Percentiles rank a stretch among this genome's conserved stretches.
These are phyloP conservation scores for Penicillium ochrochloron DNA, from an alignment of 495 filamentous ascomycete species.

Conservation along the genomic window DNA sequence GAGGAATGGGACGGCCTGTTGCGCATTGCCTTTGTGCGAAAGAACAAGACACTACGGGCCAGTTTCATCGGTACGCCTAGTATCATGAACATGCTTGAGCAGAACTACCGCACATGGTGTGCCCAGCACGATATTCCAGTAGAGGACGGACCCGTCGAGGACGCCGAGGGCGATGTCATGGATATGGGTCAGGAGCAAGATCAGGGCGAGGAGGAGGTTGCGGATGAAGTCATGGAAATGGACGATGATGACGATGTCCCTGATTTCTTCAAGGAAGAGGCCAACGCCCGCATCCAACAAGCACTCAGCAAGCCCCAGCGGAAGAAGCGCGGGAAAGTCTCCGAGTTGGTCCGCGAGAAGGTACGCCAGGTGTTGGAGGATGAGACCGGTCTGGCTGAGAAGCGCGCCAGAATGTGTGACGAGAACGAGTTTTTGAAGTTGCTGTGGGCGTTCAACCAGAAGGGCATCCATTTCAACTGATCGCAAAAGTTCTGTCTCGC, in stretches of 20 bases:
- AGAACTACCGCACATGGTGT: constrained; percentile 88
- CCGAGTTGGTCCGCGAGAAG: constrained; percentile 78
- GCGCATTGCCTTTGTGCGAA: constrained; percentile 78
- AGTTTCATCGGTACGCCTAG: constrained; percentile 75
- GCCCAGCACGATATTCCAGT: constrained; percentile 77
- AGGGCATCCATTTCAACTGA: constrained; percentile 92
- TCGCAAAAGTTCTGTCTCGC: constrained; percentile 7
- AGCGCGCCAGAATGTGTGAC: constrained; percentile 81
- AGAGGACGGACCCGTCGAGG: constrained; percentile 67
- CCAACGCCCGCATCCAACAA: constrained; percentile 47
- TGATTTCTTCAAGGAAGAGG: constrained; percentile 76
- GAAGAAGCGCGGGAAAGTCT: constrained; percentile 75
- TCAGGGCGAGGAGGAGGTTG: constrained; percentile 42
- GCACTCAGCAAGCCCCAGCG: constrained; percentile 54
- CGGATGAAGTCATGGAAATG: constrained; percentile 57
- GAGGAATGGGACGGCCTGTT: constrained; percentile 95
- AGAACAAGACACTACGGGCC: constrained; percentile 78
- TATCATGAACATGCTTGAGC: constrained; percentile 79
- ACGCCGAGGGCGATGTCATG: constrained; percentile 43
- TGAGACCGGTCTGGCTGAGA: constrained; percentile 75
- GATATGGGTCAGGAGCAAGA: constrained; percentile 49
- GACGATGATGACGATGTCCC: constrained; percentile 68
- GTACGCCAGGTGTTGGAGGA: constrained; percentile 79
- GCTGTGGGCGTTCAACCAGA: constrained; percentile 80
- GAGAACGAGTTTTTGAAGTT: constrained; percentile 86